Evolutionary conservation across 345 rosid genomes (phyloP).

Genomic region (Hypericum perforatum): DNA sequence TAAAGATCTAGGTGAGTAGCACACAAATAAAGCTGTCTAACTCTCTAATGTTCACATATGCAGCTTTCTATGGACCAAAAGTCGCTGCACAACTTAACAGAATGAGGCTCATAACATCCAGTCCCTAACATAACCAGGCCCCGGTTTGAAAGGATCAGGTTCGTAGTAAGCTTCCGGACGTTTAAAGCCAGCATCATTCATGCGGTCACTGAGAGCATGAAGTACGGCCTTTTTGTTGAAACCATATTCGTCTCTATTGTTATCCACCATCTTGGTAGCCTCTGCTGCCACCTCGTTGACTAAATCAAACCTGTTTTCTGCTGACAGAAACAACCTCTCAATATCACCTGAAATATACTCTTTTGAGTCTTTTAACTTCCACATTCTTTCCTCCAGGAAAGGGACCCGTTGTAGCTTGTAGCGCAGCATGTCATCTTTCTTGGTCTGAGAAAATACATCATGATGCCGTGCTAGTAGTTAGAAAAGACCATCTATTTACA

Average conservation of each 20-base stretch:
- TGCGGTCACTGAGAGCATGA: conserved; percentile 75
- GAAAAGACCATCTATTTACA: too few species aligned
- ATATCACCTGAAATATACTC: conserved; percentile 61
- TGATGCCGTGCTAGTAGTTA: neutral
- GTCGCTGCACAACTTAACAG: neutral
- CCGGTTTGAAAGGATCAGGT: conserved; percentile 67
- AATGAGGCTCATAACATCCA: conserved; percentile 32
- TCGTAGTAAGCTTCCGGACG: conserved; percentile 68
- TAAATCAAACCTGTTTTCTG: conserved; percentile 65
- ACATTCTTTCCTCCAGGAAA: conserved; percentile 79
- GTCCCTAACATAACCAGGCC: conserved; percentile 57
- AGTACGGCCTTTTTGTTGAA: conserved; percentile 71
- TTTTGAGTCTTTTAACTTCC: conserved; percentile 59
- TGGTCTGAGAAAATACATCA: conserved; percentile 34
- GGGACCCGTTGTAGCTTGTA: conserved; percentile 56
- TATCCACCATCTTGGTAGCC: conserved; percentile 65
- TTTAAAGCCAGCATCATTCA: conserved; percentile 66
- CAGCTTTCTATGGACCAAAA: too few species aligned
- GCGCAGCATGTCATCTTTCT: conserved; percentile 61
- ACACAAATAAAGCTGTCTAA: too few species aligned
- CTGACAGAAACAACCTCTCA: conserved; percentile 53
- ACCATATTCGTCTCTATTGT: conserved; percentile 67
- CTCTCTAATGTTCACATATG: too few species aligned
- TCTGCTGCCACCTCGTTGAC: conserved; percentile 80
- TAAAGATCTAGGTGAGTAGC: too few species aligned